Conservation (phyloP, 2,329 filamentous ascomycete genomes). For the Exophiala oligosperma region DNA sequence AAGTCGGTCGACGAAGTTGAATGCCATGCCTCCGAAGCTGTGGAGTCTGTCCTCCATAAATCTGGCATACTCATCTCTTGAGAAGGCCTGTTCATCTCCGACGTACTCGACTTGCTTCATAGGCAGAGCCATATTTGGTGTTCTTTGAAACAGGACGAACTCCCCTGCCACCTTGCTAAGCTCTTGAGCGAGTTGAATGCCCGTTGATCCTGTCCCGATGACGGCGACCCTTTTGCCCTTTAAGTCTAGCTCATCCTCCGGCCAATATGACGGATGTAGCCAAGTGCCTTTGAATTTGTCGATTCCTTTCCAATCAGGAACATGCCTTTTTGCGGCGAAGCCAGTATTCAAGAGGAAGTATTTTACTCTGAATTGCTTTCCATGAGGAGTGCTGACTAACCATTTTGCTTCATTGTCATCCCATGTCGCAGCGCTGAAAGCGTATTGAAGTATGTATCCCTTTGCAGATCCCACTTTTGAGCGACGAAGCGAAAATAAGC, state of each 20-base stretch:
- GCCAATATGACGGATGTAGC: conserved; percentile 62
- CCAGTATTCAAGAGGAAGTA: conserved; percentile 38
- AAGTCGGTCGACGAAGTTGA: background rate
- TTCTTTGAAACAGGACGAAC: conserved; percentile 55
- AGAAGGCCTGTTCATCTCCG: background rate
- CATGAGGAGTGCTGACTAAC: background rate
- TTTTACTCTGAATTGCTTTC: background rate
- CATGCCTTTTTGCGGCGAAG: conserved; percentile 59
- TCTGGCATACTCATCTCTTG: background rate
- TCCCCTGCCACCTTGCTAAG: no score
- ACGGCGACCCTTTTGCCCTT: conserved; percentile 62
- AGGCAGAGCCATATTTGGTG: conserved; percentile 63
- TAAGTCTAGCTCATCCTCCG: conserved; percentile 54
- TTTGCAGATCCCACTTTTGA: no score
- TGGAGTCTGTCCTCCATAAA: background rate
- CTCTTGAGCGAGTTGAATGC: conserved; percentile 53
- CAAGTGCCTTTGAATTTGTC: conserved; percentile 60
- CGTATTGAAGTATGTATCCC: no score
- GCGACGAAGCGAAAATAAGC: no score
- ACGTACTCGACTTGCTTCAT: conserved; percentile 43
- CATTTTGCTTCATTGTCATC: no score
- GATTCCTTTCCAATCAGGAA: conserved; percentile 60
- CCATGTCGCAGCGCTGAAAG: no score
- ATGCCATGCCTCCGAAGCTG: background rate
- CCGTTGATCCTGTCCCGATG: conserved; percentile 64